phyloP scores from a whole-genome alignment of 805 yeast genomes.

The Kockiozyma suomiensis region DNA sequence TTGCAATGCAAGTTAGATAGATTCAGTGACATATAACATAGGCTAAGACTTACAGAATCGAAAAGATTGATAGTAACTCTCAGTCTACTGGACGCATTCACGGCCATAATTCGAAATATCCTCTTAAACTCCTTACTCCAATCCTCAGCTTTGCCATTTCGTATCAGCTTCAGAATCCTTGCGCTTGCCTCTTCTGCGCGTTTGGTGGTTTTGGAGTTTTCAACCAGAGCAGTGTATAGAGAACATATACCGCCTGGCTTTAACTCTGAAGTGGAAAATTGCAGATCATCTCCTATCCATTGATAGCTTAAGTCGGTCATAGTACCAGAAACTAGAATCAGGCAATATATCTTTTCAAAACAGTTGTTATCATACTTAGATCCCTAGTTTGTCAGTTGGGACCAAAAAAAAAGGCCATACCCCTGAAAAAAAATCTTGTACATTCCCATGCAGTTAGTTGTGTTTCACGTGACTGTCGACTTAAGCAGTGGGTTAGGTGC shows the following conservation, averaged over 20 bases:
- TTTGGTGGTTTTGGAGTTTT: neutral
- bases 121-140: neutral
- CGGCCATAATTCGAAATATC: neutral
- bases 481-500: neutral
- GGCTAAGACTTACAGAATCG: neutral
- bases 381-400: neutral
- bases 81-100: neutral
- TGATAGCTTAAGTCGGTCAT: neutral
- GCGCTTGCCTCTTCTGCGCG: neutral
- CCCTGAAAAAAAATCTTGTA: neutral
- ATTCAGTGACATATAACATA: neutral
- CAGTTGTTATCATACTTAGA: neutral
- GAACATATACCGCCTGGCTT: neutral
- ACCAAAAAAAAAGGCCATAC: neutral
- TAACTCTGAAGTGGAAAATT: neutral
- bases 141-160: neutral
- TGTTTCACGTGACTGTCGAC: too few relatives aligned
- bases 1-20: neutral
- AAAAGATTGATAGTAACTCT: neutral
- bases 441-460: too few relatives aligned
- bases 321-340: neutral
- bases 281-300: neutral
- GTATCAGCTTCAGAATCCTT: neutral
- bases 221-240: neutral
- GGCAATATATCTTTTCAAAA: too few relatives aligned